These are phyloP conservation scores for Pythium vanterpoolii DNA, from an alignment of 352 stramenopile genomes.

Conservation along the genomic window DNA sequence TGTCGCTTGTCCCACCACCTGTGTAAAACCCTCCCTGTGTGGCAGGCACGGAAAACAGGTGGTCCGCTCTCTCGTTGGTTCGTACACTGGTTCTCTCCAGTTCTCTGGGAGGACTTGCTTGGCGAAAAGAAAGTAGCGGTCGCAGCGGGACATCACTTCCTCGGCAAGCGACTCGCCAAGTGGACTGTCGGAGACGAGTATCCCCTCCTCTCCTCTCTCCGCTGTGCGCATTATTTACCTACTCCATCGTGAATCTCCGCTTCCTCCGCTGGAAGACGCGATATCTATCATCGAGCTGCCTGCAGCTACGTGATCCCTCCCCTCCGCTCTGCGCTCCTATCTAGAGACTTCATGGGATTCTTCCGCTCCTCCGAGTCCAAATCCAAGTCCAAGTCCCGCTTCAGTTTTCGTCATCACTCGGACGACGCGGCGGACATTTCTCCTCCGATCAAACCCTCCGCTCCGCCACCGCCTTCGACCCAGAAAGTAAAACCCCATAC, in stretches of 20 bases:
- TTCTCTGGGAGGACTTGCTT: neutral
- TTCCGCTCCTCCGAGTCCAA: conserved; percentile 52
- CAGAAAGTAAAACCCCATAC: conserved; percentile 3
- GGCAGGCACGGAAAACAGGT: conserved; percentile 13
- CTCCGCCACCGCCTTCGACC: neutral
- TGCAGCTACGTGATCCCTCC: neutral
- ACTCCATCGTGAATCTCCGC: neutral
- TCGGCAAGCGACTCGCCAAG: neutral
- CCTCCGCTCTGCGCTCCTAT: too few species aligned
- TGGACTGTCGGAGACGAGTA: neutral
- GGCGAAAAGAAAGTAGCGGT: neutral
- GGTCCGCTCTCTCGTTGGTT: conserved; percentile 2
- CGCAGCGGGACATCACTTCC: neutral
- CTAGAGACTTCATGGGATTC: conserved; percentile 49
- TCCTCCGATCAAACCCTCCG: conserved; percentile 3
- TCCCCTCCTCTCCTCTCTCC: conserved; percentile 5
- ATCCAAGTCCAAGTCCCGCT: conserved; percentile 53
- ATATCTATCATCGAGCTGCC: neutral
- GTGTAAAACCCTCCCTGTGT: neutral
- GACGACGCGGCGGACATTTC: conserved; percentile 23
- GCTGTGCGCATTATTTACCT: conserved; percentile 5
- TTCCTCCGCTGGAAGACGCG: neutral
- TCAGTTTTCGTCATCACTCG: conserved; percentile 70
- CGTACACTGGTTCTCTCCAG: neutral
- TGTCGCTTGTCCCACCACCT: conserved; percentile 12